Conservation (phyloP, 352 stramenopile genomes). For the Pythium angustatum region DNA sequence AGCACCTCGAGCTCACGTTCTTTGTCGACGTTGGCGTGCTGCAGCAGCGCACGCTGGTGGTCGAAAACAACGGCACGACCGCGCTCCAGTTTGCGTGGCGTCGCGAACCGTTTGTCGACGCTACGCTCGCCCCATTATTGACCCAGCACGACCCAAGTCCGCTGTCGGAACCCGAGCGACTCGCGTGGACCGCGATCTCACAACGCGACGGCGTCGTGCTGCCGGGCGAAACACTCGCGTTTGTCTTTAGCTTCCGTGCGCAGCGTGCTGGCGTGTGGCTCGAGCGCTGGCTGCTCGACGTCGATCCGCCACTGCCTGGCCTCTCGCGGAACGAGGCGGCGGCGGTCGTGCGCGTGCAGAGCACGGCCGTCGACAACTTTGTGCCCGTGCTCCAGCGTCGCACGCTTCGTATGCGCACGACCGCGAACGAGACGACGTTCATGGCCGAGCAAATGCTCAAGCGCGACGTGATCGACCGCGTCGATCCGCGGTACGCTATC, state of each 20-base stretch:
- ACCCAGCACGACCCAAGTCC: slow-evolving; percentile 14
- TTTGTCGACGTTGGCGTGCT: slow-evolving; percentile 40
- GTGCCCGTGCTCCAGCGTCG: slow-evolving; percentile 32
- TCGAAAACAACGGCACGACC: slow-evolving; percentile 57
- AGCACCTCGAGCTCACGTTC: slow-evolving; percentile 42
- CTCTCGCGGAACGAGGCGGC: slow-evolving; percentile 20
- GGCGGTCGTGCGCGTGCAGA: slow-evolving; percentile 43
- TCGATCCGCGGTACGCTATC: slow-evolving; percentile 35
- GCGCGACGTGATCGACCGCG: slow-evolving; percentile 39
- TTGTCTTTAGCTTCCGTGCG: slow-evolving; percentile 67
- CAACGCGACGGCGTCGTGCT: slow-evolving; percentile 45
- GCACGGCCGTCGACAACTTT: slow-evolving; percentile 68
- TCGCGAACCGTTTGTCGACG: slow-evolving; percentile 25
- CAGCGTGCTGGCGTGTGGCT: slow-evolving; percentile 50
- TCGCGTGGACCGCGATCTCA: slow-evolving; percentile 48
- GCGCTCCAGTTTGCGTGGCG: slow-evolving; percentile 66
- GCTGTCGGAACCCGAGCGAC: slow-evolving; percentile 24
- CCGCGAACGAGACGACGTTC: slow-evolving; percentile 34
- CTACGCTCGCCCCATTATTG: slow-evolving; percentile 11
- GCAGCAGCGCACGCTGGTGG: slow-evolving; percentile 39
- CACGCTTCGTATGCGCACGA: slow-evolving; percentile 20
- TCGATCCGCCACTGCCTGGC: slow-evolving; percentile 38
- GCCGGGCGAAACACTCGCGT: slow-evolving; percentile 48
- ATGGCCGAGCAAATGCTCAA: slow-evolving; percentile 61
- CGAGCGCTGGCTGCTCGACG: slow-evolving; percentile 70